phyloP scores from a whole-genome alignment of 1,284 basidiomycete genomes.

The Hypsizygus ulmarius region DNA sequence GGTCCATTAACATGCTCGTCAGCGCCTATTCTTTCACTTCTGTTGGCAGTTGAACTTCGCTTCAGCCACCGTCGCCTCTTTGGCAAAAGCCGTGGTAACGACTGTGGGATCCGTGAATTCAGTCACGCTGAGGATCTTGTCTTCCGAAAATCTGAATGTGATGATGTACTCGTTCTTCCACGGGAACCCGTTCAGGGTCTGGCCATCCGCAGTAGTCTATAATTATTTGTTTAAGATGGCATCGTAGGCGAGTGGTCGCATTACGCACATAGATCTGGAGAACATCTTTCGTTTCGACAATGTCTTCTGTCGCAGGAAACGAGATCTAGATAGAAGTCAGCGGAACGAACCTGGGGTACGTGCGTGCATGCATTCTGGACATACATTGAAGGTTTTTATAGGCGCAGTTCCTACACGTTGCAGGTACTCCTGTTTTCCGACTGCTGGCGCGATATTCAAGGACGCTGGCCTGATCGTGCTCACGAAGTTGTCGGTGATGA shows the following conservation, averaged over 20 bases:
- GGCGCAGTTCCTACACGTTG: slow-evolving; percentile 2
- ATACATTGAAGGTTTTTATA: slow-evolving; percentile 11
- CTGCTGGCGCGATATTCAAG: slow-evolving; percentile 1
- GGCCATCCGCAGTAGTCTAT: slow-evolving; percentile 15
- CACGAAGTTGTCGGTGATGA: slow-evolving; percentile 13
- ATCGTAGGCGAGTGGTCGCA: background rate
- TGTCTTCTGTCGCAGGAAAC: slow-evolving; percentile 9
- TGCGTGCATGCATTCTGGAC: too few species aligned
- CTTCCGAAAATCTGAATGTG: slow-evolving; percentile 11
- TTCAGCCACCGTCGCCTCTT: slow-evolving; percentile 8
- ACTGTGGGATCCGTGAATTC: slow-evolving; percentile 14
- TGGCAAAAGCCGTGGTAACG: background rate
- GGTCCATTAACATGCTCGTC: too few species aligned
- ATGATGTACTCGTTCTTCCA: slow-evolving; percentile 18
- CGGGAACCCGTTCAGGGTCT: slow-evolving; percentile 12
- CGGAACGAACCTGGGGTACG: too few species aligned
- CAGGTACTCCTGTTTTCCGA: slow-evolving; percentile 10
- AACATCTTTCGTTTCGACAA: slow-evolving; percentile 10
- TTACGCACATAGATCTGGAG: slow-evolving; percentile 14
- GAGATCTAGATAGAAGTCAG: slow-evolving; percentile 7
- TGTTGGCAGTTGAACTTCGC: slow-evolving; percentile 2
- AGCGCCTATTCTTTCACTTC: background rate
- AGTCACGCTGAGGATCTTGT: slow-evolving; percentile 11
- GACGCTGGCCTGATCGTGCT: slow-evolving; percentile 12
- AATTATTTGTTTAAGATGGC: background rate